These are phyloP conservation scores for Flaveria trinervia DNA, from an alignment of 129 eudicot genomes.

Conservation along the genomic window DNA sequence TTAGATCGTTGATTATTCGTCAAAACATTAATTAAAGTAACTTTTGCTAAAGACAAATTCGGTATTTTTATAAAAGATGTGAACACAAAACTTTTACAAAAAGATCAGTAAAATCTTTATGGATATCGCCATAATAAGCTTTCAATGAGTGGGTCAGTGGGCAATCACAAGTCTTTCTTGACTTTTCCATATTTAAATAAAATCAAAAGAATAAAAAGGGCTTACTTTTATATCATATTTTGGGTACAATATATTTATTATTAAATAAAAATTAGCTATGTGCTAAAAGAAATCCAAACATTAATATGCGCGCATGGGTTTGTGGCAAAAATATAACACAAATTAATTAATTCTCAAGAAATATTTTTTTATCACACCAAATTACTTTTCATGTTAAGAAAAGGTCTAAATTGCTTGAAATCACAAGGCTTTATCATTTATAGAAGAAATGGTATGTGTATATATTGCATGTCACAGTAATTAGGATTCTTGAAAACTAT, in stretches of 20 bases:
- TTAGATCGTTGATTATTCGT: not conserved
- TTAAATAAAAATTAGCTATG: not conserved
- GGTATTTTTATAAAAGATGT: not conserved
- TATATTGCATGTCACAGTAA: not conserved
- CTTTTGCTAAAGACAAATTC: conserved; percentile 17
- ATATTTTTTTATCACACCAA: not conserved
- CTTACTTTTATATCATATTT: not conserved
- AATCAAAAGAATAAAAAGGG: not conserved
- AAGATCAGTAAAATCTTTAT: not conserved
- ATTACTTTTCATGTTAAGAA: not conserved
- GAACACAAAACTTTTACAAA: conserved; percentile 6
- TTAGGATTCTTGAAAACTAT: not conserved
- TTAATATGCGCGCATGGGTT: not conserved
- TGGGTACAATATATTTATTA: not conserved
- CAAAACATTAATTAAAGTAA: conserved; percentile 3
- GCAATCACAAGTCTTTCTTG: conserved; percentile 14
- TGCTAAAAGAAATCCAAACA: not conserved
- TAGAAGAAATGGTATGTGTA: not conserved
- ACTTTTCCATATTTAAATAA: not conserved
- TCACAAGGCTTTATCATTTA: not conserved
- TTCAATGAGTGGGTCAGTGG: conserved; percentile 21
- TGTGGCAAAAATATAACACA: not conserved
- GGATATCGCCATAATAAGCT: conserved; percentile 10
- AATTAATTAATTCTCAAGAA: not conserved
- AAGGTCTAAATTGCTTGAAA: not conserved